phyloP scores from a whole-genome alignment of 2,329 filamentous ascomycete species.

The Bipolaris cookei region DNA sequence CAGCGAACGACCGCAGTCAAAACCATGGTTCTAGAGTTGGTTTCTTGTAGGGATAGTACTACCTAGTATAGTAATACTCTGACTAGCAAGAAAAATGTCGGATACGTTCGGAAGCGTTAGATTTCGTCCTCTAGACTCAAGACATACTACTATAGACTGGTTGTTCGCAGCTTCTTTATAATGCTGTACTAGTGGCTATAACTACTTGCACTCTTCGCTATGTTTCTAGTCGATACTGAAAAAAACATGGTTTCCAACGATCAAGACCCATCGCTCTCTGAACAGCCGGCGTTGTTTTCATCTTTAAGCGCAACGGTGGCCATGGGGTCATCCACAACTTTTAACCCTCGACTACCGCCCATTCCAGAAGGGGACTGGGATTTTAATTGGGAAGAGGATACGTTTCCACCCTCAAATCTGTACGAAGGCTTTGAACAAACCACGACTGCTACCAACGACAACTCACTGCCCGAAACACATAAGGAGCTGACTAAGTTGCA shows the following conservation, averaged over 20 bases:
- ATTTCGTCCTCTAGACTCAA: neutral
- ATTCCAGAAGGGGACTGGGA: conserved; percentile 5
- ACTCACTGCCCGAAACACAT: neutral
- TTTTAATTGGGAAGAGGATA: conserved; percentile 2
- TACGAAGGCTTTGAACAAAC: conserved; percentile 4
- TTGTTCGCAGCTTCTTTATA: conserved; percentile 6
- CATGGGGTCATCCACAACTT: neutral
- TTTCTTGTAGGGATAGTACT: neutral
- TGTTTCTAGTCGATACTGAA: neutral
- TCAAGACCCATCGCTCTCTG: neutral
- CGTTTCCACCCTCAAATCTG: neutral
- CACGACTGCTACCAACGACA: neutral
- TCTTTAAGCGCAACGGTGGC: neutral
- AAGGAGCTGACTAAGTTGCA: conserved; percentile 7
- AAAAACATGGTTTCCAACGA: conserved; percentile 2
- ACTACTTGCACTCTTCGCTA: conserved; percentile 3
- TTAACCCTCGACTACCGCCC: neutral
- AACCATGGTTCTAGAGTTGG: neutral
- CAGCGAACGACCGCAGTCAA: neutral
- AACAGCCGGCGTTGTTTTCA: neutral
- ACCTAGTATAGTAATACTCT: neutral
- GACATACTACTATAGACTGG: neutral
- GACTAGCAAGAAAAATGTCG: neutral
- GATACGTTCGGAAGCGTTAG: neutral
- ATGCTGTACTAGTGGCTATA: conserved; percentile 6